Evolutionary conservation across 345 rosid genomes (phyloP).

Genomic region (Theobroma cacao): DNA sequence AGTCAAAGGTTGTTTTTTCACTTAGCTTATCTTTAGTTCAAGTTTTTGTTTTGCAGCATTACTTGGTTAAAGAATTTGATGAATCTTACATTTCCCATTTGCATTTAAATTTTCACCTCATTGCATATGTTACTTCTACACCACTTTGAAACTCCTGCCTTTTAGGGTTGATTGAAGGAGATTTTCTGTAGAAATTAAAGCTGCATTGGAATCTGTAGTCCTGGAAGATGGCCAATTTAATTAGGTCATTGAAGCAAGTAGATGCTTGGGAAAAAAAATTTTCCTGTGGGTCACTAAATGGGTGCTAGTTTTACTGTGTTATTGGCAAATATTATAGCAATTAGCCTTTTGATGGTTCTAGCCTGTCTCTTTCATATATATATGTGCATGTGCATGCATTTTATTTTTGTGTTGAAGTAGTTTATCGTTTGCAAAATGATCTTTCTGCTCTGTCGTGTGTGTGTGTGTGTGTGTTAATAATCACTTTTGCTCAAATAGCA

Average conservation of each 20-base stretch:
- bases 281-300: neutral
- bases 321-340: neutral
- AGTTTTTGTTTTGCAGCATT: neutral
- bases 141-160: neutral
- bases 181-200: neutral
- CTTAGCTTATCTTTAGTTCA: neutral
- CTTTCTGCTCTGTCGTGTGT: neutral
- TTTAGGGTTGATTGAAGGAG: neutral
- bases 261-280: neutral
- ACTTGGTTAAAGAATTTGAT: neutral
- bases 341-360: neutral
- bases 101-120: neutral
- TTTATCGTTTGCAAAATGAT: neutral
- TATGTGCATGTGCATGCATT: neutral
- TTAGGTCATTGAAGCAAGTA: neutral
- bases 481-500: constrained; percentile 19
- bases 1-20: constrained; percentile 31
- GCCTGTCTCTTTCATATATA: neutral
- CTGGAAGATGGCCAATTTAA: neutral
- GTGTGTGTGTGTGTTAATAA: neutral
- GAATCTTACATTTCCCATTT: neutral
- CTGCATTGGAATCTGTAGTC: neutral
- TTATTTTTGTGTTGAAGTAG: neutral
- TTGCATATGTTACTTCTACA: neutral
- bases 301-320: neutral